These are phyloP conservation scores for Saposhnikovia divaricata DNA, from an alignment of 129 eudicot genomes.

Conservation along the genomic window DNA sequence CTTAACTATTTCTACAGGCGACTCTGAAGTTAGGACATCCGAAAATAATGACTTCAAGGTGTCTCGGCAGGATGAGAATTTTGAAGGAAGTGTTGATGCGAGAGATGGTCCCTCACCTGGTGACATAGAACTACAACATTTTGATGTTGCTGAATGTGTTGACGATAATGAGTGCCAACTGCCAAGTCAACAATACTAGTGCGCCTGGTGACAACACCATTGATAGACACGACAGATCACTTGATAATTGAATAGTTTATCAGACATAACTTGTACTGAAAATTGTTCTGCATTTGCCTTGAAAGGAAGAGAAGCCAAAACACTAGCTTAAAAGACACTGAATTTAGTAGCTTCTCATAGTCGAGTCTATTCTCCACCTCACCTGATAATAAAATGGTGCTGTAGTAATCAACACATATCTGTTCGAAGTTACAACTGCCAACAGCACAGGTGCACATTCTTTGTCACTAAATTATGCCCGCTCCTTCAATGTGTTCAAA, in stretches of 20 bases:
- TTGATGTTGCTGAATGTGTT: conserved; percentile 19
- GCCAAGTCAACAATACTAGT: conserved; percentile 5
- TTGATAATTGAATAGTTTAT: no score
- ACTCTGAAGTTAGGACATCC: conserved; percentile 13
- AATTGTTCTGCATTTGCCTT: no score
- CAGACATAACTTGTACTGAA: no score
- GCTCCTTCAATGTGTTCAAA: background rate
- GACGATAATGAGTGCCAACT: conserved; percentile 17
- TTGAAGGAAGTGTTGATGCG: conserved; percentile 6
- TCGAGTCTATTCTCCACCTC: no score
- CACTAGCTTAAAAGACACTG: no score
- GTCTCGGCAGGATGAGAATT: conserved; percentile 4
- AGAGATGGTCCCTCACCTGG: conserved; percentile 11
- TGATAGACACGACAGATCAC: no score
- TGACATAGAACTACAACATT: conserved; percentile 1
- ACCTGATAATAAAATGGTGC: no score
- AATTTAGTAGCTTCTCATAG: no score
- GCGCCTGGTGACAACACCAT: conserved; percentile 7
- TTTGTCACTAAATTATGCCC: background rate
- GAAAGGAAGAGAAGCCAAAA: no score
- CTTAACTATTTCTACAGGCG: background rate
- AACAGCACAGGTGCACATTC: conserved; percentile 25
- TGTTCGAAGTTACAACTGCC: conserved; percentile 14
- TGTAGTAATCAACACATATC: background rate
- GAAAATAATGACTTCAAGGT: conserved; percentile 5